Evolutionary conservation across 2,329 filamentous ascomycete genomes (phyloP).

Genomic region (Cladobotryum mycophilum): DNA sequence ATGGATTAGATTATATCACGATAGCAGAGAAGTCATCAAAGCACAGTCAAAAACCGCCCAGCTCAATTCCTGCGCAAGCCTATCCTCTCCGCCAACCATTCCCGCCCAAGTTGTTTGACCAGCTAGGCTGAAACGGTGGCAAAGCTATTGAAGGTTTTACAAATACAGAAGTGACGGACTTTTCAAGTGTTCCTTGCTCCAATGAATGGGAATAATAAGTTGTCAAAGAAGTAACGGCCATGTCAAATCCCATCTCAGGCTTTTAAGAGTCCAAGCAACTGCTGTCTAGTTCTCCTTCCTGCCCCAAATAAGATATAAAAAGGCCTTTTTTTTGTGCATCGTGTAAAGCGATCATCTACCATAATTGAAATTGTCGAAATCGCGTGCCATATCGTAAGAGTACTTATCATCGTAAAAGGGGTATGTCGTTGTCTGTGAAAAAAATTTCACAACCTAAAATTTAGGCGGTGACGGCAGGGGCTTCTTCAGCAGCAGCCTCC

Average conservation of each 20-base stretch:
- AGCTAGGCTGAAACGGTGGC: conserved; percentile 29
- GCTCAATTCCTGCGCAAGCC: conserved; percentile 26
- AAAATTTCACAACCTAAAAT: conserved; percentile 16
- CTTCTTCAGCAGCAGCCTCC: conserved; percentile 24
- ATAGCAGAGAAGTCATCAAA: too few relatives aligned
- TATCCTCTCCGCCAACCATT: conserved; percentile 27
- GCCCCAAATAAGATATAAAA: conserved; percentile 21
- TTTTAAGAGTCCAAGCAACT: conserved; percentile 22
- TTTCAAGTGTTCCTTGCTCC: conserved; percentile 20
- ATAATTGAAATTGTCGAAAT: conserved; percentile 35
- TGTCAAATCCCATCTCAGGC: conserved; percentile 21
- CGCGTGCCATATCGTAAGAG: conserved; percentile 35
- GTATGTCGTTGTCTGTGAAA: conserved; percentile 21
- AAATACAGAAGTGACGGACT: conserved; percentile 28
- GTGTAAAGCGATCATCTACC: conserved; percentile 28
- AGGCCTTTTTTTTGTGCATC: conserved; percentile 19
- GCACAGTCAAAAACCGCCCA: conserved; percentile 24
- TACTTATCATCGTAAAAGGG: conserved; percentile 24
- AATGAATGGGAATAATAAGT: conserved; percentile 24
- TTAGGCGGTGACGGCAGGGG: conserved; percentile 27
- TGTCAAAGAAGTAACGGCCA: conserved; percentile 23
- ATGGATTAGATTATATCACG: too few relatives aligned
- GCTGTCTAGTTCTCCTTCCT: conserved; percentile 20
- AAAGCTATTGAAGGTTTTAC: conserved; percentile 25
- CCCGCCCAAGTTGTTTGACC: conserved; percentile 30